Percentiles rank a stretch among this genome's conserved stretches.
phyloP scores from a whole-genome alignment of 352 stramenopile genomes.

The Stephanocyclus meneghinianus region DNA sequence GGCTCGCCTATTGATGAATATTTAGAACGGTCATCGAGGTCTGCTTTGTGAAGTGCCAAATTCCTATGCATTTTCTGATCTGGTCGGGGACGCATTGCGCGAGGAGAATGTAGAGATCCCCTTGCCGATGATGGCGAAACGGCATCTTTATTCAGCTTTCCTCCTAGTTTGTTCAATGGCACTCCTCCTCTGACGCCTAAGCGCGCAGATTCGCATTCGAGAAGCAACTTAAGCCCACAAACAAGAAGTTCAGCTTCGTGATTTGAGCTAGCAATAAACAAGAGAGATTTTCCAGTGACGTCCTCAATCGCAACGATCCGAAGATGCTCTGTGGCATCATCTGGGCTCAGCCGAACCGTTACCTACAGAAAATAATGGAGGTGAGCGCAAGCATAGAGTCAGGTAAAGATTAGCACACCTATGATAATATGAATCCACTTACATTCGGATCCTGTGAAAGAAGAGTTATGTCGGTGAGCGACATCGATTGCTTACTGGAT shows the following conservation, averaged over 20 bases:
- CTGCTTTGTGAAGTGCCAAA: slow-evolving; percentile 12
- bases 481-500: slow-evolving; percentile 77
- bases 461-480: slow-evolving; percentile 70
- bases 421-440: slow-evolving; percentile 9
- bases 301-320: slow-evolving; percentile 70
- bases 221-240: slow-evolving; percentile 74
- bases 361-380: slow-evolving; percentile 32
- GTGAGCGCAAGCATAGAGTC: background rate
- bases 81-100: slow-evolving; percentile 10
- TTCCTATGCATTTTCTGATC: slow-evolving; percentile 16
- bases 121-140: slow-evolving; percentile 56
- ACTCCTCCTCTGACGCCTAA: slow-evolving; percentile 69
- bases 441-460: slow-evolving; percentile 66
- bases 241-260: slow-evolving; percentile 73
- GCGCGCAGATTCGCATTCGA: slow-evolving; percentile 75
- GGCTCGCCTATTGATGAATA: slow-evolving; percentile 53
- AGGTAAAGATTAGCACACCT: background rate
- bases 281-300: slow-evolving; percentile 63
- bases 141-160: slow-evolving; percentile 40
- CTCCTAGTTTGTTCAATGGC: slow-evolving; percentile 50
- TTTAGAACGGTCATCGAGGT: slow-evolving; percentile 40
- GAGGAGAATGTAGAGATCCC: slow-evolving; percentile 25
- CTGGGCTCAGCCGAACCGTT: slow-evolving; percentile 55
- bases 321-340: slow-evolving; percentile 71
- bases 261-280: slow-evolving; percentile 78